phyloP scores from a whole-genome alignment of 106 monocot genomes.

The Amphibolis antarctica region DNA sequence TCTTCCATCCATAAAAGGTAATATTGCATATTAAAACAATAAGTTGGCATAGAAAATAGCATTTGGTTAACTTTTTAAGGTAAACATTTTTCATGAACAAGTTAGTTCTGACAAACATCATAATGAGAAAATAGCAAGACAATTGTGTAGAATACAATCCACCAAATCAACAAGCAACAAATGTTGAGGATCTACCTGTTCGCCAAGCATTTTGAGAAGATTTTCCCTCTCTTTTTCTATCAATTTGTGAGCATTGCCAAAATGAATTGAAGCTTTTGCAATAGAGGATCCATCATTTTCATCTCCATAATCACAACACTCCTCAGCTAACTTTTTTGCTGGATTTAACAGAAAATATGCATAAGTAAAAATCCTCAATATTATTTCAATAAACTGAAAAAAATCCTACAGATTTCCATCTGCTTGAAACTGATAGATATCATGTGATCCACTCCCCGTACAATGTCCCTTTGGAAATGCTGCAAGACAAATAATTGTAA shows the following conservation, averaged over 20 bases:
- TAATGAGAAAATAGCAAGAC: too few species aligned
- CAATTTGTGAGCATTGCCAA: conserved; percentile 60
- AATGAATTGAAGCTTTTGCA: conserved; percentile 55
- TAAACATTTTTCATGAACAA: too few species aligned
- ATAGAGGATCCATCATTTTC: conserved; percentile 49
- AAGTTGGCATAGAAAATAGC: too few species aligned
- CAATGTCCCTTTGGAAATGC: conserved; percentile 75
- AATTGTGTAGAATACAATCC: too few species aligned
- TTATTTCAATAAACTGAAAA: conserved; percentile 1
- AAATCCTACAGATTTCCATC: conserved; percentile 58
- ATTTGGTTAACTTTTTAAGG: too few species aligned
- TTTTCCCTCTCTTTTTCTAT: conserved; percentile 75
- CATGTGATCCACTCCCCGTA: conserved; percentile 45
- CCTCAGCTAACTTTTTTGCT: conserved; percentile 78
- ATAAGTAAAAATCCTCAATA: not conserved
- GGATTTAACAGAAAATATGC: not conserved
- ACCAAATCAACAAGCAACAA: too few species aligned
- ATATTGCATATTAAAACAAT: too few species aligned
- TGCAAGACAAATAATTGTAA: conserved; percentile 9
- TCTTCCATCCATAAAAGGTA: too few species aligned
- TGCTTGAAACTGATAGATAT: conserved; percentile 66
- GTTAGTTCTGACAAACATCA: too few species aligned
- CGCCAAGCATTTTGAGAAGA: conserved; percentile 49
- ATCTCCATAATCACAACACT: conserved; percentile 74
- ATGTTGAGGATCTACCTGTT: conserved; percentile 33